Evolutionary conservation across 768 basidiomycete species (phyloP), one percentile per base, ranked within the genome.

Genomic region (Tephrocybe sp.): DNA sequence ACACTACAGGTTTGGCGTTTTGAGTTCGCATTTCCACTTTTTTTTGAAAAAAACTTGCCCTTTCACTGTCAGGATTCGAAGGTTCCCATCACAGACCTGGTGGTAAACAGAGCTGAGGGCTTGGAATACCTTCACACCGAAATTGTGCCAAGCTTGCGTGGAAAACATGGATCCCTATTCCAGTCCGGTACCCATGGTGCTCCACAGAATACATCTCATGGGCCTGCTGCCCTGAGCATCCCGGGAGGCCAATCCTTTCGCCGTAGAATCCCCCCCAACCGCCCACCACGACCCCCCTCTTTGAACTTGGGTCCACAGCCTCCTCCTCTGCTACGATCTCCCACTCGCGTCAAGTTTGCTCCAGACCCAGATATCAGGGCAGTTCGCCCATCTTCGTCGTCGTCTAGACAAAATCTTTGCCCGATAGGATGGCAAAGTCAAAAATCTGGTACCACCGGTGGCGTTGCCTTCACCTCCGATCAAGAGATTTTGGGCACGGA

Each of bases 271-370:
- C 17, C 48, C 18, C 54, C 64, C 33, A 54, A 30, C 53, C 65
- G 65, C 33, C 64, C 68, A 11, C 63, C 65, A 49, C 64, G 65
- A 21, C 68, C 66, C 32, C 68, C 69, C 9, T 64, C 63, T 45
- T 59, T 66, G 3, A 50, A 66, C 46, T 50, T 64, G 17, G n/a
- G 54, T 41, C 43, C 50, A 17, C 21, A 43, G 41, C 49, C 53
- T 43, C 48, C 45, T 20, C 45, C 45, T 37, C 38, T 34, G 21
- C 39, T 45, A 46, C 56, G 54, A 15, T 55, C 60, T 48, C 53
- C 64, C 44, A 45, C 58, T 48, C 59, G 54, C 50, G 62, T 60
- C 18, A 62, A 48, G 36, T 62, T 66, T 46, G 56, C 55, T 45
- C 38, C 48, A 45, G 56, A 50, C 21, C 45, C 50, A 30, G 48